Conservation (phyloP, 2,329 filamentous ascomycete species). For the Boeremia exigua region DNA sequence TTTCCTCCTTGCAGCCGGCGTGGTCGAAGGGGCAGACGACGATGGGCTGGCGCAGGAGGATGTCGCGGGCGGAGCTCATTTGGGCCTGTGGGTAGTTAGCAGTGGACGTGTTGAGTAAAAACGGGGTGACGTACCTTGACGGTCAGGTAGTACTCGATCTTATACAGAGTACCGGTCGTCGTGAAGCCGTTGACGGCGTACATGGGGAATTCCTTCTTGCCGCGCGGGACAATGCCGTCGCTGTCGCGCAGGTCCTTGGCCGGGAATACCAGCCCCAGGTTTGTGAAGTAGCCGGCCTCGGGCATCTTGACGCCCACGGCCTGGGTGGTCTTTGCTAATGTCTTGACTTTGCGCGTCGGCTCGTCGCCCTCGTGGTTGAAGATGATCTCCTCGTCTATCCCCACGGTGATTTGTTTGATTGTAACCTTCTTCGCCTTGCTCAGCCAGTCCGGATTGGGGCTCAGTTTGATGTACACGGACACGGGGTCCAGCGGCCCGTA, state of each 20-base stretch:
- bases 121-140: conserved; percentile 73
- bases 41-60: conserved; percentile 86
- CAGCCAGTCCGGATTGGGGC: conserved; percentile 90
- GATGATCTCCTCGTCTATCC: conserved; percentile 97
- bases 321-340: conserved; percentile 82
- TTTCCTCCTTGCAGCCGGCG: conserved; percentile 95
- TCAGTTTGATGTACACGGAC: conserved; percentile 92
- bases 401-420: conserved; percentile 91
- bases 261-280: conserved; percentile 88
- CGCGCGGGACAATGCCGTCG: conserved; percentile 85
- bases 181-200: conserved; percentile 92
- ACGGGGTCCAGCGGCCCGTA: conserved; percentile 96
- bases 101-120: too few relatives aligned
- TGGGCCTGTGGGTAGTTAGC: conserved; percentile 72
- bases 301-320: conserved; percentile 83
- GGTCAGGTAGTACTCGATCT: conserved; percentile 95
- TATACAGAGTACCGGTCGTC: conserved; percentile 91
- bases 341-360: conserved; percentile 87
- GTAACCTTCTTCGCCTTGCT: conserved; percentile 89
- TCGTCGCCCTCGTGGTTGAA: conserved; percentile 98
- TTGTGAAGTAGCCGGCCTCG: conserved; percentile 90
- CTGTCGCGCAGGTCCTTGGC: conserved; percentile 85
- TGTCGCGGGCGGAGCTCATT: conserved; percentile 86
- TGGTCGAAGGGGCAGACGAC: conserved; percentile 96
- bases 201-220: conserved; percentile 85